phyloP scores from a whole-genome alignment of 2,329 filamentous ascomycete species.

The Davidsoniella australis region DNA sequence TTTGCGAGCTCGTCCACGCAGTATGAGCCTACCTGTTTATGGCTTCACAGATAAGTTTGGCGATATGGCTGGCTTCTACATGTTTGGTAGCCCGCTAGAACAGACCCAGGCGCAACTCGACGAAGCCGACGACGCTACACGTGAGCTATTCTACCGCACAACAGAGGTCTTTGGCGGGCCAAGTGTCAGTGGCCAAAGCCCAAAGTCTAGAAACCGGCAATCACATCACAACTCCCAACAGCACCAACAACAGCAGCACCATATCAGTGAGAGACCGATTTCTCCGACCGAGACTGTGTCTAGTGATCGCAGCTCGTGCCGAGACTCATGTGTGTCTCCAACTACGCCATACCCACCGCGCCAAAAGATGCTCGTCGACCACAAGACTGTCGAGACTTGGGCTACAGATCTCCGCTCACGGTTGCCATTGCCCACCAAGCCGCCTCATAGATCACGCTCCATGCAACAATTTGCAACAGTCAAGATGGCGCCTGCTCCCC shows the following conservation, averaged over 20 bases:
- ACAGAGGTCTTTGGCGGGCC: constrained; percentile 7
- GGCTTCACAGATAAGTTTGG: constrained; percentile 26
- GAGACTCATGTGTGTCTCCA: constrained; percentile 12
- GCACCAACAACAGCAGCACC: neutral
- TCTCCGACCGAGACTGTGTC: constrained; percentile 13
- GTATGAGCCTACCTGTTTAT: constrained; percentile 33
- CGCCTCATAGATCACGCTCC: constrained; percentile 8
- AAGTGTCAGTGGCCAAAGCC: neutral
- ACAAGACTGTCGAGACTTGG: constrained; percentile 7
- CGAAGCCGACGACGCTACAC: constrained; percentile 2
- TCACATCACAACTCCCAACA: no score
- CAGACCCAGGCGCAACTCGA: neutral
- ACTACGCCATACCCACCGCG: constrained; percentile 11
- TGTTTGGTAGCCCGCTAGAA: constrained; percentile 24
- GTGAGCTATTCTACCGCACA: constrained; percentile 6
- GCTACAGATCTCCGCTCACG: constrained; percentile 4
- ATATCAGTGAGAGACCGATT: constrained; percentile 6
- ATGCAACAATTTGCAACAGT: neutral
- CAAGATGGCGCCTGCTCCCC: constrained; percentile 1
- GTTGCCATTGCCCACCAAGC: constrained; percentile 6
- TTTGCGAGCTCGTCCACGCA: constrained; percentile 25
- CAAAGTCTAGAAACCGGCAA: no score
- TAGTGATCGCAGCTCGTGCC: constrained; percentile 12
- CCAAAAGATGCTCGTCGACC: neutral
- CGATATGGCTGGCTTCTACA: constrained; percentile 29